Evolutionary conservation across 202 grass and related monocot genomes (phyloP), one percentile per base, ranked within the genome.

Genomic region (Setaria italica): DNA sequence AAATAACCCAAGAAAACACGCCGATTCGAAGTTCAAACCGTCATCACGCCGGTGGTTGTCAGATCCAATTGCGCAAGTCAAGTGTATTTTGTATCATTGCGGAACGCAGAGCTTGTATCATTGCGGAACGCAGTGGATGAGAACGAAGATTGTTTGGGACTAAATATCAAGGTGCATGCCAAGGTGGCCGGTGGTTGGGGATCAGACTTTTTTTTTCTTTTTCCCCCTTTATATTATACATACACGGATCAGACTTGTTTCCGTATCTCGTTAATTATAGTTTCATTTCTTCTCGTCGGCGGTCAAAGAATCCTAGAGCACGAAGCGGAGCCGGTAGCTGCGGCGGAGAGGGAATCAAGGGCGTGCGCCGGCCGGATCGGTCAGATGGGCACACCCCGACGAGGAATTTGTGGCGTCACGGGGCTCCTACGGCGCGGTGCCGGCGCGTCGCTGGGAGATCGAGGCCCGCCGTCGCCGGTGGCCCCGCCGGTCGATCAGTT

Each of bases 271-370:
- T 1, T 29, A 14, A 25, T 21, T 43, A 45, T 12, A 12, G 25
- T 25, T 25, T 11, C 11, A 4, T 20, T 46, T 47, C 42, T 49
- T 4, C 39, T 71, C 67, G 41, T 32, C 39, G 47, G 17, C 74
- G 88, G 62, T 84, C 80, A 84, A 90, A 80, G 84, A 66, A 84
- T 83, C 85, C 89, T 37, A 84, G 85, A 62, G 62, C 74, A 49
- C 25, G 62, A 67, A 65, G 63, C 48, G 66, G 72, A n/a, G 50
- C 50, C 70, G 12, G 2, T 4, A 16, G 69, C 69, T 72, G 4
- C n/a, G 49, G 63, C 17, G 37, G 13, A 19, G 88, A 87, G 69
- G 43, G 74, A 62, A 87, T 84, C 55, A 74, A 47, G 80, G 85
- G 25, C 34, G 62, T 9, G 53, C 85, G 80, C 62, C 75, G 60